Evolutionary conservation across 352 stramenopile genomes (phyloP).

Genomic region (Globisporangium rhizosaccharum): DNA sequence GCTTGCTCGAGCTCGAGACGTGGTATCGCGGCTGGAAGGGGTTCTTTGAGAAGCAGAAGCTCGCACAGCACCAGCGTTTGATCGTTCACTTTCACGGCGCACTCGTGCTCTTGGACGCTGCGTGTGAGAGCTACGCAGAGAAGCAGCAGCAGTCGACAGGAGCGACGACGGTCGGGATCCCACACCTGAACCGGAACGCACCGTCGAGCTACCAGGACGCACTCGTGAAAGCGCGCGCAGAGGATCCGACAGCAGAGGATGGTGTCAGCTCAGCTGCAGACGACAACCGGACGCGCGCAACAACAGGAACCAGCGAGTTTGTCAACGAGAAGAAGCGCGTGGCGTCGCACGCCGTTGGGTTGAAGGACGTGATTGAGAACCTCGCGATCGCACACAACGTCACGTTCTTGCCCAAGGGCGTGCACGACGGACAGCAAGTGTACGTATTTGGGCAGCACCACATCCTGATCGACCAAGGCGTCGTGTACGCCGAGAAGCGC

Average conservation of each 20-base stretch:
- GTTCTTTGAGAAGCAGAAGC: slow-evolving; percentile 61
- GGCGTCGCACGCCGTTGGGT: slow-evolving; percentile 36
- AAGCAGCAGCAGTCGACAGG: background rate
- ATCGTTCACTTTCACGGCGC: slow-evolving; percentile 75
- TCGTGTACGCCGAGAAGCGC: slow-evolving; percentile 62
- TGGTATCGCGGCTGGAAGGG: slow-evolving; percentile 87
- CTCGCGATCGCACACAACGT: slow-evolving; percentile 75
- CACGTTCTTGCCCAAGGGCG: slow-evolving; percentile 74
- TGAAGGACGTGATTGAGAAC: slow-evolving; percentile 84
- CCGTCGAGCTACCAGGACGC: slow-evolving; percentile 73
- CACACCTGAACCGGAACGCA: slow-evolving; percentile 42
- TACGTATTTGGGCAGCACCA: slow-evolving; percentile 76
- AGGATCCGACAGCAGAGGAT: slow-evolving; percentile 12
- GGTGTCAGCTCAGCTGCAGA: slow-evolving; percentile 13
- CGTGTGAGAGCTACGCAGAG: slow-evolving; percentile 16
- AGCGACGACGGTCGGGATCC: slow-evolving; percentile 15
- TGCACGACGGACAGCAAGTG: slow-evolving; percentile 74
- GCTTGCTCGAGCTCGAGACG: slow-evolving; percentile 59
- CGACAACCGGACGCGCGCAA: slow-evolving; percentile 2
- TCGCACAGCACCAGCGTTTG: slow-evolving; percentile 56
- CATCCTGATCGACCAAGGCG: slow-evolving; percentile 82
- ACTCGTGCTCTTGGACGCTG: slow-evolving; percentile 59
- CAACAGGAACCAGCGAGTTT: background rate
- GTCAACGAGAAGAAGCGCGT: slow-evolving; percentile 7
- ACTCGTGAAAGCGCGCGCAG: slow-evolving; percentile 41